Evolutionary conservation across 225 moss, liverwort and hornwort genomes (phyloP).

Genomic region (Sphagnum contortum): DNA sequence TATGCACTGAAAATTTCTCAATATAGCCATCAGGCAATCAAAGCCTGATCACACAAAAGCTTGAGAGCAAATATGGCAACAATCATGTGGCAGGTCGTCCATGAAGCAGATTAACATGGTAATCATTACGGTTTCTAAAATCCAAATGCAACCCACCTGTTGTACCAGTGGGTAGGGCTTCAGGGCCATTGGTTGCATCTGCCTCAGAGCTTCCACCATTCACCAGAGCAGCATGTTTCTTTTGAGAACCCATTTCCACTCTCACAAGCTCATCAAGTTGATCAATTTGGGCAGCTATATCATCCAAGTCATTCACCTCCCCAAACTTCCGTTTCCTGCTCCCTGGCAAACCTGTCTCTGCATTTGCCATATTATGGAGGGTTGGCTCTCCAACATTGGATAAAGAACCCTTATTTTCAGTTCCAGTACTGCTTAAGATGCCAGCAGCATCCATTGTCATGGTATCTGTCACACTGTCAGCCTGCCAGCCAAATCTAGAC

Average conservation of each 20-base stretch:
- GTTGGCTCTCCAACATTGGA: no score
- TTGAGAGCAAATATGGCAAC: no score
- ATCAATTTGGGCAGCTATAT: constrained; percentile 31
- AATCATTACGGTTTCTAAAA: no score
- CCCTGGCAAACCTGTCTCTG: background rate
- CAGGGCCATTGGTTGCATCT: constrained; percentile 16
- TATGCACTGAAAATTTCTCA: no score
- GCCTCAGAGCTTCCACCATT: constrained; percentile 27
- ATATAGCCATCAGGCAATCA: no score
- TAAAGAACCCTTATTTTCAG: constrained; percentile 11
- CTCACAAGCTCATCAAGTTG: constrained; percentile 36
- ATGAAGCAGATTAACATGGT: no score
- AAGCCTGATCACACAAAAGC: no score
- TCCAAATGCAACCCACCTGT: no score
- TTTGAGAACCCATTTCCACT: constrained; percentile 17
- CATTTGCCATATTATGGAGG: no score
- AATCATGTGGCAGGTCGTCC: no score
- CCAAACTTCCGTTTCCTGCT: constrained; percentile 25
- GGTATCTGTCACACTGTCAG: constrained; percentile 17
- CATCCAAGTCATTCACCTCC: constrained; percentile 21
- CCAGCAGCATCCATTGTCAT: constrained; percentile 11
- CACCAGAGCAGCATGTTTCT: constrained; percentile 22
- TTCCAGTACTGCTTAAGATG: constrained; percentile 7
- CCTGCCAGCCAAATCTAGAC: constrained; percentile 4
- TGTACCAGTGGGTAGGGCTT: background rate